phyloP scores from a whole-genome alignment of 2,329 filamentous ascomycete genomes.

The Arachnopeziza araneosa region DNA sequence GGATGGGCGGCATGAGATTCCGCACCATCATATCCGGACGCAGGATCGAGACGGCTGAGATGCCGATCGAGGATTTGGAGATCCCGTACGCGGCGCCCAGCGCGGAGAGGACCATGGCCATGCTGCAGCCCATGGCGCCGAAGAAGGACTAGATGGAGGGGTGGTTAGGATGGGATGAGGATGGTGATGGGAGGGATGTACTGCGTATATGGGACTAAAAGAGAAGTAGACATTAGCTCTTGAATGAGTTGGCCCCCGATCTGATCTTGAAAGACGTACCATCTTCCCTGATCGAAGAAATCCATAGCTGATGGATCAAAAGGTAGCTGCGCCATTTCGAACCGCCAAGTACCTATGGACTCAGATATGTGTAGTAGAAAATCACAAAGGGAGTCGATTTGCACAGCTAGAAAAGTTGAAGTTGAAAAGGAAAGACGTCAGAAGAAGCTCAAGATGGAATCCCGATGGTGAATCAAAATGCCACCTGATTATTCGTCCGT shows the following conservation, averaged over 20 bases:
- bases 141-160: conserved; percentile 65
- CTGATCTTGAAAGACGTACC: conserved; percentile 4
- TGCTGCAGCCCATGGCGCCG: conserved; percentile 89
- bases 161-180: not conserved
- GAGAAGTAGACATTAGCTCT: not conserved
- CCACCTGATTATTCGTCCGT: too few species aligned
- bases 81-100: conserved; percentile 89
- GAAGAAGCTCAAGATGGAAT: too few species aligned
- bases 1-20: conserved; percentile 99
- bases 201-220: conserved; percentile 19
- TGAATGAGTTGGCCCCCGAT: not conserved
- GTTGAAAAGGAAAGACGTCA: too few species aligned
- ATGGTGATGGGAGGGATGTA: conserved; percentile 1
- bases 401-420: too few species aligned
- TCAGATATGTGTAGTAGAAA: not conserved
- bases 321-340: not conserved
- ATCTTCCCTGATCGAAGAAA: conserved; percentile 12
- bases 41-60: conserved; percentile 93
- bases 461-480: too few species aligned
- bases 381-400: too few species aligned
- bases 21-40: conserved; percentile 96
- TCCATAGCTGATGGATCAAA: not conserved
- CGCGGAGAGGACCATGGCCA: conserved; percentile 84
- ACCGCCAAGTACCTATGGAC: not conserved
- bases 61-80: conserved; percentile 96